These are phyloP conservation scores for Huntiella abstrusa DNA, from an alignment of 2,329 filamentous ascomycete species.

Conservation along the genomic window DNA sequence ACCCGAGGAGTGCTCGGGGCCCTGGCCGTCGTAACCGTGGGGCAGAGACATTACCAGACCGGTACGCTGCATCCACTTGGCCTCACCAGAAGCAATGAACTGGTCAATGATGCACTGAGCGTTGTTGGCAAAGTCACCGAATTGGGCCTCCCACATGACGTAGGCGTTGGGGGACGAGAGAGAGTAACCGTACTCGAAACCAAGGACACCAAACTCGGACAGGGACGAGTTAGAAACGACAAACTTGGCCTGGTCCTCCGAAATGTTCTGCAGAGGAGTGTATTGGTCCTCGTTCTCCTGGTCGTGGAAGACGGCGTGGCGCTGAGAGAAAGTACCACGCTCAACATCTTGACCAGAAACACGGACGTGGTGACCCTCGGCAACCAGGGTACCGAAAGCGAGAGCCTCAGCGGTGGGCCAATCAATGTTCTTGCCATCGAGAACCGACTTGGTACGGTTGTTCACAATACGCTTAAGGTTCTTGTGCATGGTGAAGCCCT, in stretches of 20 bases:
- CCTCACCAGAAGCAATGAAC: conserved; percentile 92
- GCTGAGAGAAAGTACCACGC: conserved; percentile 97
- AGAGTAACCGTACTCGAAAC: conserved; percentile 98
- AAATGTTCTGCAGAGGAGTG: conserved; percentile 77
- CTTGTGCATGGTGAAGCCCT: conserved; percentile 75
- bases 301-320: conserved; percentile 92
- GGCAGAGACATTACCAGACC: conserved; percentile 91
- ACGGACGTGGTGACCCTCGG: conserved; percentile 90
- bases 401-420: conserved; percentile 95
- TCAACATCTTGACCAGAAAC: conserved; percentile 98
- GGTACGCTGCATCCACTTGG: conserved; percentile 97
- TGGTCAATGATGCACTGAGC: conserved; percentile 98
- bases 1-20: conserved; percentile 93
- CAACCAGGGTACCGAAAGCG: conserved; percentile 78
- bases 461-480: conserved; percentile 93
- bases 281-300: conserved; percentile 87
- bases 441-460: conserved; percentile 77
- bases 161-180: conserved; percentile 90
- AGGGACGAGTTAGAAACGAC: conserved; percentile 92
- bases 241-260: conserved; percentile 84
- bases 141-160: conserved; percentile 99
- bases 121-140: conserved; percentile 99
- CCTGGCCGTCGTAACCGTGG: conserved; percentile 95
- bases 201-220: conserved; percentile 53
- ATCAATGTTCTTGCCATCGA: conserved; percentile 87